Percentiles rank a stretch among this genome's conserved stretches.
Evolutionary conservation across 1,284 basidiomycete species (phyloP).

Genomic region (Austroboletus novae-zelandiae): DNA sequence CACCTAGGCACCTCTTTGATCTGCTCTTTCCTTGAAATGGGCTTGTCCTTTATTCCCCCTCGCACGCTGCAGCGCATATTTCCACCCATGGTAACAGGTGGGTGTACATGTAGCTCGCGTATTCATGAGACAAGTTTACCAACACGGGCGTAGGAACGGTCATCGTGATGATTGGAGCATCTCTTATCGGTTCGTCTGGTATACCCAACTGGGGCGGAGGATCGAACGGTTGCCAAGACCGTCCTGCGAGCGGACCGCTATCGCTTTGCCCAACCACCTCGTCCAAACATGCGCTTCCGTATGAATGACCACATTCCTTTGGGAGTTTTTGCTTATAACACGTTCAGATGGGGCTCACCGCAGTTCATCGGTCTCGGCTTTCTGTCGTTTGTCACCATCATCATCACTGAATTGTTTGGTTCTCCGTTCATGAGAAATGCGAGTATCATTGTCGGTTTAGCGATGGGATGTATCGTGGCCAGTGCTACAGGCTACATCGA

Average conservation of each 20-base stretch:
- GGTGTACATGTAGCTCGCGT: conserved; percentile 4
- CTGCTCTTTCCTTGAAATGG: conserved; percentile 80
- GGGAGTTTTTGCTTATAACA: background rate
- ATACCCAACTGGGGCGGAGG: conserved; percentile 84
- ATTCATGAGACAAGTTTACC: background rate
- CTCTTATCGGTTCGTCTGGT: conserved; percentile 71
- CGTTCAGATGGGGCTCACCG: conserved; percentile 67
- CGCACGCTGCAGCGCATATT: conserved; percentile 67
- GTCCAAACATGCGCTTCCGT: conserved; percentile 55
- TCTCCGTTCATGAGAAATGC: conserved; percentile 81
- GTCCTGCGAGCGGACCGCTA: conserved; percentile 65
- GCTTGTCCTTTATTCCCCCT: conserved; percentile 71
- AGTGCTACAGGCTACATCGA: conserved; percentile 76
- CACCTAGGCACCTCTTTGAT: conserved; percentile 68
- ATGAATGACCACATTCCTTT: conserved; percentile 2
- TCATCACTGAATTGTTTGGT: conserved; percentile 76
- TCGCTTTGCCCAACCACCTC: conserved; percentile 65
- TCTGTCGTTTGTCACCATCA: conserved; percentile 75
- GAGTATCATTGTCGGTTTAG: conserved; percentile 71
- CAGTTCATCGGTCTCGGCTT: conserved; percentile 86
- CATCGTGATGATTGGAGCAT: conserved; percentile 75
- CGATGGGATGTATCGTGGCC: conserved; percentile 76
- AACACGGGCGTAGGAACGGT: conserved; percentile 51
- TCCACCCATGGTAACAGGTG: conserved; percentile 79
- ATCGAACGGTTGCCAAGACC: conserved; percentile 60